phyloP scores from a whole-genome alignment of 2,329 filamentous ascomycete species.

The Helminthosporium solani region DNA sequence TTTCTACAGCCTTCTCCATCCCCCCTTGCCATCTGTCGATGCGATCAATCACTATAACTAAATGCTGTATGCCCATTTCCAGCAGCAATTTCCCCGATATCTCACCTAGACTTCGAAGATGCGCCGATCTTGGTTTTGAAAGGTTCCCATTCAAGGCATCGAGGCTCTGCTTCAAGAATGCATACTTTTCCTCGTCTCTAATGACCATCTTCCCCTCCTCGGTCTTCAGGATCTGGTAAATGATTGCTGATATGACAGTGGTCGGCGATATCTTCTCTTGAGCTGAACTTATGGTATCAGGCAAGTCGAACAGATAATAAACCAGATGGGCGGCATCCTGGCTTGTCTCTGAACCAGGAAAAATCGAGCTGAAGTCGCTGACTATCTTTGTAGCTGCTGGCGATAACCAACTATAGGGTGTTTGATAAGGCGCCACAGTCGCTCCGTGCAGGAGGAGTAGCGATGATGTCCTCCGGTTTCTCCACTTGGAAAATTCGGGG shows the following conservation, averaged over 20 bases:
- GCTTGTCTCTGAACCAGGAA: background rate
- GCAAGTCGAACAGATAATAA: background rate
- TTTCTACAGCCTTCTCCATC: slow-evolving; percentile 2
- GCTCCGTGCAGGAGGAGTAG: slow-evolving; percentile 2
- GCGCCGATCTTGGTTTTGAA: background rate
- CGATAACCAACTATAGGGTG: slow-evolving; percentile 4
- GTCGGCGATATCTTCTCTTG: background rate
- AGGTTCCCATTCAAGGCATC: background rate
- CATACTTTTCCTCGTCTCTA: background rate
- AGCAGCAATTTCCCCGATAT: background rate
- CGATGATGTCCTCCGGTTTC: background rate
- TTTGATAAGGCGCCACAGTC: background rate
- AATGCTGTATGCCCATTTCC: background rate
- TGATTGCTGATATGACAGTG: background rate
- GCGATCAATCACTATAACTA: slow-evolving; percentile 6
- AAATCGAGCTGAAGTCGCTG: background rate
- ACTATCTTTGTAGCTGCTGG: background rate
- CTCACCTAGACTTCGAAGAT: background rate
- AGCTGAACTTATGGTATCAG: background rate
- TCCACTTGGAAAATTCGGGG: background rate
- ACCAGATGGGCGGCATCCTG: background rate
- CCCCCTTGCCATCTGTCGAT: slow-evolving; percentile 1
- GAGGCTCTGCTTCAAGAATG: background rate
- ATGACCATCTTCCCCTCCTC: background rate
- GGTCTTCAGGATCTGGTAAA: background rate